Percentiles rank a stretch among this genome's conserved stretches.
Conservation (phyloP, 352 stramenopile species). For the Globisporangium paroecandrum region DNA sequence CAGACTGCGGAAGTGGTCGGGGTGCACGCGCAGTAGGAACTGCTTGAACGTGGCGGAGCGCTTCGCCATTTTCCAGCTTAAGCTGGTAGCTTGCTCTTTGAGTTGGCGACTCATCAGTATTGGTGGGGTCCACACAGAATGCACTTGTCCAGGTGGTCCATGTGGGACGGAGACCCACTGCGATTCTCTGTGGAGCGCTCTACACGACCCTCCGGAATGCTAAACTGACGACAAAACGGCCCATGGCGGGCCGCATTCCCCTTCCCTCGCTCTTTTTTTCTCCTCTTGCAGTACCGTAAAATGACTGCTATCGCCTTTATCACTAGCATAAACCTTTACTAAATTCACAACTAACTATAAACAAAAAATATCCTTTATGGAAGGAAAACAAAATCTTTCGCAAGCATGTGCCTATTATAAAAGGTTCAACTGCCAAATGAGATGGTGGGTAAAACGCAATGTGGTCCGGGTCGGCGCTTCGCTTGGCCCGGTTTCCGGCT, state of each 20-base stretch:
- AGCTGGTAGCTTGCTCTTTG: constrained; percentile 1
- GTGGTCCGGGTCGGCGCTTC: not conserved
- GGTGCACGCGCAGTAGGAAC: constrained; percentile 69
- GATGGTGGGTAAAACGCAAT: constrained; percentile 14
- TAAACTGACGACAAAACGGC: not conserved
- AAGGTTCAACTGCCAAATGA: constrained; percentile 3
- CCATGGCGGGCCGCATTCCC: not conserved
- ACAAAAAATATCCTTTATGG: too few species aligned
- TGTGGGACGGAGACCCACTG: constrained; percentile 6
- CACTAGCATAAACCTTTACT: too few species aligned
- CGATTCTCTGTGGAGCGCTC: constrained; percentile 2
- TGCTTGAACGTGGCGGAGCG: constrained; percentile 60
- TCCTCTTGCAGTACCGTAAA: not conserved
- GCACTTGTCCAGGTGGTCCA: constrained; percentile 5
- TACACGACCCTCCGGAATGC: constrained; percentile 32
- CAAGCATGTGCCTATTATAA: not conserved
- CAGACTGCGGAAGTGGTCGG: constrained; percentile 59
- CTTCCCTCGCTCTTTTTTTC: not conserved
- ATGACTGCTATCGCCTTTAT: too few species aligned
- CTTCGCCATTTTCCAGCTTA: constrained; percentile 22
- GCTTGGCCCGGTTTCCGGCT: constrained; percentile 1
- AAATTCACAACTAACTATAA: too few species aligned
- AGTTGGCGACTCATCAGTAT: too few species aligned
- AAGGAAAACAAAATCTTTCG: not conserved
- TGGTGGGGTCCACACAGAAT: too few species aligned